Conservation (phyloP, 2,329 filamentous ascomycete genomes). For the Talaromyces pinophilus region DNA sequence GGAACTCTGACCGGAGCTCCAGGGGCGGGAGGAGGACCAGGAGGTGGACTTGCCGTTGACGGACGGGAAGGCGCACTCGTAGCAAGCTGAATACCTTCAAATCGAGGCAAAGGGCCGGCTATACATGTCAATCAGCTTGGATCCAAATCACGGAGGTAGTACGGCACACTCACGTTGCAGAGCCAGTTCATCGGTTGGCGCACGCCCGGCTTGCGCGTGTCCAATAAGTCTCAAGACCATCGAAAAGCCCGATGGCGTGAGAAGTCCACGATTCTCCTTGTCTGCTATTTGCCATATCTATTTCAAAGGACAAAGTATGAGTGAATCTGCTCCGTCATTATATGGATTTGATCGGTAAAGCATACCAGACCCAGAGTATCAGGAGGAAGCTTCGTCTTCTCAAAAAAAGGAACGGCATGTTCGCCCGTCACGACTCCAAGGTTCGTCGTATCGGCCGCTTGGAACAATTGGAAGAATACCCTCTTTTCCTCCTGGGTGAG, state of each 20-base stretch:
- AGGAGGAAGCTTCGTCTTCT: constrained; percentile 87
- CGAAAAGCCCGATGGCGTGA: constrained; percentile 90
- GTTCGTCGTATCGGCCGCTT: constrained; percentile 85
- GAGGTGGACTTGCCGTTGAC: constrained; percentile 54
- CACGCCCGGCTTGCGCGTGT: constrained; percentile 85
- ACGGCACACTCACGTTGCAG: constrained; percentile 63
- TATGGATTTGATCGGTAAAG: constrained; percentile 26
- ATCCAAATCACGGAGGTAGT: neutral
- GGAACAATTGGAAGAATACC: constrained; percentile 88
- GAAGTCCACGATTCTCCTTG: constrained; percentile 89
- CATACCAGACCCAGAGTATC: constrained; percentile 82
- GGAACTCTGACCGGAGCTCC: constrained; percentile 79
- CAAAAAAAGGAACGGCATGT: constrained; percentile 94
- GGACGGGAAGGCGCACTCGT: constrained; percentile 48
- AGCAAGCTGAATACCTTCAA: constrained; percentile 70
- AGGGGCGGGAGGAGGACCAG: constrained; percentile 32
- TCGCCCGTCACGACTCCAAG: constrained; percentile 95
- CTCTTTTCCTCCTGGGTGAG: constrained; percentile 90
- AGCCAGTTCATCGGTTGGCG: constrained; percentile 78
- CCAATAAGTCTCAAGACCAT: constrained; percentile 92
- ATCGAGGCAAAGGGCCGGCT: constrained; percentile 83
- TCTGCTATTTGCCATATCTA: constrained; percentile 99
- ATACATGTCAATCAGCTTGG: constrained; percentile 15
- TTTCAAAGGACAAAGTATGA: neutral
- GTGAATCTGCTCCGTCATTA: neutral